Conservation (phyloP, 768 basidiomycete genomes). For the Macrolepiota fuliginosa region DNA sequence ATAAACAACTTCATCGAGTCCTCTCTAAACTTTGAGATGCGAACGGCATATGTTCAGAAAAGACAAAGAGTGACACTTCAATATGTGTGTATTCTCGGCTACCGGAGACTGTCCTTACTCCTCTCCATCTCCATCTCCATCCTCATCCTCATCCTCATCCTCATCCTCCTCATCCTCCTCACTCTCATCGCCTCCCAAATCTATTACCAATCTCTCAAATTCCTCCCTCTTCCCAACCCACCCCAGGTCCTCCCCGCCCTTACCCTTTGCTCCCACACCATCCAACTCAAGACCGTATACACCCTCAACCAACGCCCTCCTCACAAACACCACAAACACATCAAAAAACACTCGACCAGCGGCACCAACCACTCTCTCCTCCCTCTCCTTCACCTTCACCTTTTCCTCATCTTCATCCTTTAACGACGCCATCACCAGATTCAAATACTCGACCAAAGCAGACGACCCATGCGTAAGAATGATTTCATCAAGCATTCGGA, state of each 20-base stretch:
- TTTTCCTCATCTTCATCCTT: constrained; percentile 9
- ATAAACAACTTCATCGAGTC: too few species aligned
- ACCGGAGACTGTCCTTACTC: too few species aligned
- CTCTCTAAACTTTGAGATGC: too few species aligned
- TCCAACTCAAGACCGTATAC: constrained; percentile 46
- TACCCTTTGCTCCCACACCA: neutral
- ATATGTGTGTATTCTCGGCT: too few species aligned
- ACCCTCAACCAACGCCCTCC: constrained; percentile 69
- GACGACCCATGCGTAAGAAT: neutral
- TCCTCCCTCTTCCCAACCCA: constrained; percentile 1
- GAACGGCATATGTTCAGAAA: too few species aligned
- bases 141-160: neutral
- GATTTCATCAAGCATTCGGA: constrained; percentile 46
- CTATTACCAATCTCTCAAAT: constrained; percentile 1
- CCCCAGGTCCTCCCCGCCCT: constrained; percentile 2
- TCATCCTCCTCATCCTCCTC: constrained; percentile 20
- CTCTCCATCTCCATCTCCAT: constrained; percentile 12
- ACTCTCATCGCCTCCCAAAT: constrained; percentile 19
- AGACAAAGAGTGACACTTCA: too few species aligned
- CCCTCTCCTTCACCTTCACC: constrained; percentile 20
- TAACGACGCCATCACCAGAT: neutral
- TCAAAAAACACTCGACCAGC: constrained; percentile 57
- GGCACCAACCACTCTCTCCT: constrained; percentile 36
- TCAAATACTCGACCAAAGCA: neutral
- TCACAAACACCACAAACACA: constrained; percentile 68